Base-by-base conservation (phyloP, 2,329 filamentous ascomycete genomes). In the Orbilia brochopaga region DNA sequence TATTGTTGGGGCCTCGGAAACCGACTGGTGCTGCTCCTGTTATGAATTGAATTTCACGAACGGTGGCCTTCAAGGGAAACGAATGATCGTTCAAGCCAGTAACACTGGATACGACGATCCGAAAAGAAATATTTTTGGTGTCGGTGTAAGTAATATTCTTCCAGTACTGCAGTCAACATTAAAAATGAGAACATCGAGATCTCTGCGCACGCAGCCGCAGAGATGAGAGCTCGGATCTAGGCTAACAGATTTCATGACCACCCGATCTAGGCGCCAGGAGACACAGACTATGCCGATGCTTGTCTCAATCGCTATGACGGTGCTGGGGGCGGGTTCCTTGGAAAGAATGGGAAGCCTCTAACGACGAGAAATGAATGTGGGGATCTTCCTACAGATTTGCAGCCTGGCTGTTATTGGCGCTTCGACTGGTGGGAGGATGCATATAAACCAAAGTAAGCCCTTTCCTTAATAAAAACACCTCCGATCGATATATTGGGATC, bases 11-110 rank as follows among this genome's bases (percentile, higher is more conserved):
- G 82, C 83, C 42, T 83, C 80, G 1, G 87, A 89, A 78, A 79
- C 80, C 0, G 82, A 79, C 19, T 88, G 86, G 85, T 90, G 87
- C 80, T 89, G 87, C 77, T 84, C 83, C 44, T 88, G 86, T 78
- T 88, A 87, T 76, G 81, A 85, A 78, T 79, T 87, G 63, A 85
- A 83, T 15, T 87, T 87, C 76, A 86, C 84, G 17, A 74, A 75
- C 50, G 69, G 72, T 13, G 46, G 70, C 6, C 81, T 85, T 19
- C 78, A 80, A 30, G 86, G 86, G 57, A 88, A 88, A 80, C 84
- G 81, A 67, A 86, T 88, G 85, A 81, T 88, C 61, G 83, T 88
- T 15, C 86, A 88, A 77, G 84, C 85, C 8, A 87, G 84, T 37
- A 88, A 88, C 78, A 88, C 86, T 1, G 86, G 85, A 44, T 72